Percentiles rank a stretch among this genome's conserved stretches.
Conservation (phyloP, 306 rosid species). For the Adenanthera pavonina region DNA sequence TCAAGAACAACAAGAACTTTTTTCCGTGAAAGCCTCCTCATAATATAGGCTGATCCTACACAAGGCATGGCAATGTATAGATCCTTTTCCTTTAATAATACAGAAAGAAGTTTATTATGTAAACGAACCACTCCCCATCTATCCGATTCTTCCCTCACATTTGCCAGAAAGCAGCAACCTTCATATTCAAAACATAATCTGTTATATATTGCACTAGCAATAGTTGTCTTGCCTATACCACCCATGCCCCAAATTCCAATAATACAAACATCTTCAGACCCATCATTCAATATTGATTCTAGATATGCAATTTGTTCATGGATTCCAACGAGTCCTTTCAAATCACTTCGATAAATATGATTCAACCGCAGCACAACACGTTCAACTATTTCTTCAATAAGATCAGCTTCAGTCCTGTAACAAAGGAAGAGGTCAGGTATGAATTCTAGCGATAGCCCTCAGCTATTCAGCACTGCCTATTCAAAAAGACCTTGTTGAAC, state of each 20-base stretch:
- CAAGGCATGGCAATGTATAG: neutral
- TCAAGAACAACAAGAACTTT: slow-evolving; percentile 2
- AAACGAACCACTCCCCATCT: neutral
- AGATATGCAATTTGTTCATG: neutral
- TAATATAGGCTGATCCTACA: neutral
- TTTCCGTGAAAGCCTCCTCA: neutral
- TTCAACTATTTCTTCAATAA: neutral
- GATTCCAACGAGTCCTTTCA: neutral
- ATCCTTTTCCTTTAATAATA: neutral
- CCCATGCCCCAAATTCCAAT: slow-evolving; percentile 27
- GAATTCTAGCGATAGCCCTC: neutral
- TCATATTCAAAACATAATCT: neutral
- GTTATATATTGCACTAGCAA: neutral
- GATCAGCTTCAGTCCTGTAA: neutral
- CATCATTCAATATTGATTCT: neutral
- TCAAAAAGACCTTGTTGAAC: too few relatives aligned
- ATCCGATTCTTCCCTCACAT: neutral
- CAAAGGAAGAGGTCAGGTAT: neutral
- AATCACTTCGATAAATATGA: neutral
- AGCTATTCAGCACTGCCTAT: too few relatives aligned
- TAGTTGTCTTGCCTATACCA: neutral
- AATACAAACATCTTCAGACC: neutral
- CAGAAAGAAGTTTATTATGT: neutral
- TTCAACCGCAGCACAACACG: neutral
- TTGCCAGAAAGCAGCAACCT: neutral